Evolutionary conservation across 345 rosid genomes (phyloP), one percentile per base, ranked within the genome.

Genomic region (Populus alba): DNA sequence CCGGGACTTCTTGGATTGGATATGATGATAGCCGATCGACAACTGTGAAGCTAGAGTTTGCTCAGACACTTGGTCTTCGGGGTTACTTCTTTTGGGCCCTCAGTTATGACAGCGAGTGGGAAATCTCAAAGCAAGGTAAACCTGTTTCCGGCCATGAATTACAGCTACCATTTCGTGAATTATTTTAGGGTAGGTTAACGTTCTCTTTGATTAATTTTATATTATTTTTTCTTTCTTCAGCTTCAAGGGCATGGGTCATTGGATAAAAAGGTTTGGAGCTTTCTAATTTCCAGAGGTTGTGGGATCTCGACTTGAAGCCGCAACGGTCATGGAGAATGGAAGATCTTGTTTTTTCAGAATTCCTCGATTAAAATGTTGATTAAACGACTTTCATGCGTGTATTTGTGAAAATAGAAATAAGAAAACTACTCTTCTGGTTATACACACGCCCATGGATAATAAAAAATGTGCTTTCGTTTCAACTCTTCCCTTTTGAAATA

Each of bases 31-130:
- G 79, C 1, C 80, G 82, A 49, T 89, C 90, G 25, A 84, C 89
- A 20, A 77, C 85, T 1, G 76, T 84, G 0, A 93, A 93, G 85
- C 86, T 91, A 12, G 43, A 72, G 45, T 89, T 86, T 16, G 90
- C 90, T 57, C 81, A 86, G 78, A 86, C 45, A 13, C 87, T 77
- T 31, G 83, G 87, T 12, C 73, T 91, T 73, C 89, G 87, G 43
- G 97, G 97, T 79, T 93, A 90, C 86, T 93, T 85, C 83, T 87
- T 89, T 55, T 93, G 97, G 97, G 91, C 90, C 23, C 87, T 89
- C 25, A 87, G 87, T 0, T 85, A 72, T 37, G 97, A 93, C 15
- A 83, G 78, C 18, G 79, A 87, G 3, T 90, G 89, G 91, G 62
- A 83, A 75, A 80, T 91, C 57, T 74, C 92, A 8, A 83, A 65